These are phyloP conservation scores for Penicillium sumatraense DNA, from an alignment of 2,329 filamentous ascomycete genomes.

Conservation along the genomic window DNA sequence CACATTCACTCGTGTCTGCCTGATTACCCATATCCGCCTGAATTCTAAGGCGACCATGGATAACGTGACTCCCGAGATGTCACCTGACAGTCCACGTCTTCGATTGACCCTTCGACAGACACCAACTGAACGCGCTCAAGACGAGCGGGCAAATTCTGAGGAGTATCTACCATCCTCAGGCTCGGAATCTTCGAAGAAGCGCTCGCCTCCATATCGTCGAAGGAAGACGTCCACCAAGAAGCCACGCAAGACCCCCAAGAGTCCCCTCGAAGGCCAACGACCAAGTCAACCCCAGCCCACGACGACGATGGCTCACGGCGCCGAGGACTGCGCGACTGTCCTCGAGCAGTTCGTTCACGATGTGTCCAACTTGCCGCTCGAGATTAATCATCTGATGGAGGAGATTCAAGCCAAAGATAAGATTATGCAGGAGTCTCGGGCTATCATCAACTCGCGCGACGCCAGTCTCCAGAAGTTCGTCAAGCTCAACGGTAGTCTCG, in stretches of 20 bases:
- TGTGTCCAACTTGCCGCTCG: conserved; percentile 64
- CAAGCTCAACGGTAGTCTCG: conserved; percentile 64
- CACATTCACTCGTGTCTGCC: too few relatives aligned
- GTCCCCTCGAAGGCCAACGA: background rate
- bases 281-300: too few relatives aligned
- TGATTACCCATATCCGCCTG: too few relatives aligned
- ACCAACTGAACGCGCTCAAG: background rate
- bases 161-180: background rate
- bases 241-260: background rate
- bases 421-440: conserved; percentile 61
- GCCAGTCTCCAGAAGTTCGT: conserved; percentile 68
- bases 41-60: background rate
- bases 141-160: background rate
- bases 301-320: conserved; percentile 51
- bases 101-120: background rate
- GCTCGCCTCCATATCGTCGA: background rate
- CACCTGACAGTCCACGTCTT: too few relatives aligned
- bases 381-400: conserved; percentile 68
- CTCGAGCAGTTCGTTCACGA: conserved; percentile 70
- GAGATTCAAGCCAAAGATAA: conserved; percentile 70
- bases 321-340: conserved; percentile 66
- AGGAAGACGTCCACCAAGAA: background rate
- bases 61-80: background rate
- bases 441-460: conserved; percentile 63
- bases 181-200: background rate